Percentiles rank a stretch among this genome's conserved stretches.
Conservation (phyloP, 2,329 filamentous ascomycete genomes). For the Aspergillus pseudoterreus region DNA sequence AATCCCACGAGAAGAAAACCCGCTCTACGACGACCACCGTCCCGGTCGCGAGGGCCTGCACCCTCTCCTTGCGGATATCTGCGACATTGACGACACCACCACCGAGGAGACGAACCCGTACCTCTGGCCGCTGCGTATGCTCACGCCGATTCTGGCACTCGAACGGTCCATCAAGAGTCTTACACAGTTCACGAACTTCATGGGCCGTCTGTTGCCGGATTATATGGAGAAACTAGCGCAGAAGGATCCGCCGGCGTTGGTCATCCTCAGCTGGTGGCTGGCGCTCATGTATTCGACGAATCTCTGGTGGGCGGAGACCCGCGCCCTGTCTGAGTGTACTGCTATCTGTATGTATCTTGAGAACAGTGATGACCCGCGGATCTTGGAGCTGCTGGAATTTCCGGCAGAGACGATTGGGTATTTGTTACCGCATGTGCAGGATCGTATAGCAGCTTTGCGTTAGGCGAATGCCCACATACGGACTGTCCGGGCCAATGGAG, state of each 20-base stretch:
- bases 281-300: constrained; percentile 23
- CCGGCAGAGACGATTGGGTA: constrained; percentile 33
- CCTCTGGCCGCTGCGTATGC: constrained; percentile 33
- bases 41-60: constrained; percentile 26
- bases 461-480: too few species aligned
- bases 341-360: constrained; percentile 38
- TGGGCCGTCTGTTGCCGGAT: constrained; percentile 29
- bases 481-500: too few species aligned
- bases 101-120: constrained; percentile 32
- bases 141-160: constrained; percentile 29
- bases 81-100: constrained; percentile 27
- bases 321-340: constrained; percentile 31
- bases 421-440: constrained; percentile 22
- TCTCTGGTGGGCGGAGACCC: constrained; percentile 29
- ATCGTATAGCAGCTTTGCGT: constrained; percentile 1
- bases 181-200: constrained; percentile 27
- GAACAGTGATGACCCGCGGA: constrained; percentile 22
- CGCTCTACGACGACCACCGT: constrained; percentile 26
- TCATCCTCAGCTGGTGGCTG: constrained; percentile 36
- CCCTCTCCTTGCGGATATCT: constrained; percentile 31
- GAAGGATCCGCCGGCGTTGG: constrained; percentile 30
- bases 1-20: constrained; percentile 18
- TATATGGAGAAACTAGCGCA: constrained; percentile 26
- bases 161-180: constrained; percentile 21
- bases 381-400: constrained; percentile 29